phyloP scores from a whole-genome alignment of 495 filamentous ascomycete species.

The Penicillium bovifimosum region DNA sequence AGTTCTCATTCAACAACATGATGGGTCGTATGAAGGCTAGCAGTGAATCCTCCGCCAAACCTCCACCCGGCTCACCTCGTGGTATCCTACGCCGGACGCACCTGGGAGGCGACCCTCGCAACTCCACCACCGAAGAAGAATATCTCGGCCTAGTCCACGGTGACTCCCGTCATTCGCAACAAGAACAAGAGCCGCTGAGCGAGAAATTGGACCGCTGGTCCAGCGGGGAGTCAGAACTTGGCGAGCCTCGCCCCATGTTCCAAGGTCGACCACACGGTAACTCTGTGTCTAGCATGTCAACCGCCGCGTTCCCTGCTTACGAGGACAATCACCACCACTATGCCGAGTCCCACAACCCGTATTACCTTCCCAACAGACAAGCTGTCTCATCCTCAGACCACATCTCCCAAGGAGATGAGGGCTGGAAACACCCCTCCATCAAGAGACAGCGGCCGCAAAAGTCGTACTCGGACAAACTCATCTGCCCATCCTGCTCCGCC shows the following conservation, averaged over 20 bases:
- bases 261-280: slow-evolving; percentile 19
- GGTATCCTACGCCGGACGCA: slow-evolving; percentile 45
- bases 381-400: slow-evolving; percentile 12
- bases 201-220: slow-evolving; percentile 33
- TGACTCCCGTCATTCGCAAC: slow-evolving; percentile 37
- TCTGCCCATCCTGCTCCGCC: slow-evolving; percentile 21
- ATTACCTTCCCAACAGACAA: slow-evolving; percentile 19
- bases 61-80: slow-evolving; percentile 24
- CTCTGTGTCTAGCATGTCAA: slow-evolving; percentile 31
- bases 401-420: neutral
- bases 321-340: slow-evolving; percentile 27
- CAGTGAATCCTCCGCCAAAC: slow-evolving; percentile 28
- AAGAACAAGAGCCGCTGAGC: slow-evolving; percentile 24
- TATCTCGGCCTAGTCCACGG: slow-evolving; percentile 79
- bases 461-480: slow-evolving; percentile 21
- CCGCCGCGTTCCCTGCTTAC: slow-evolving; percentile 30
- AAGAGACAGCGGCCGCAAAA: neutral
- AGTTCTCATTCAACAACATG: slow-evolving; percentile 88
- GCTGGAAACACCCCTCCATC: neutral
- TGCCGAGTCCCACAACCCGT: slow-evolving; percentile 17
- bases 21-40: slow-evolving; percentile 49
- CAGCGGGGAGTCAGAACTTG: slow-evolving; percentile 23
- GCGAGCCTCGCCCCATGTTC: slow-evolving; percentile 19
- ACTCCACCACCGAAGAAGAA: slow-evolving; percentile 79
- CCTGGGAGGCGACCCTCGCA: slow-evolving; percentile 26